Base-by-base conservation (phyloP, 1,139 yeast species). In the Hemisphaericaspora subhashii region DNA sequence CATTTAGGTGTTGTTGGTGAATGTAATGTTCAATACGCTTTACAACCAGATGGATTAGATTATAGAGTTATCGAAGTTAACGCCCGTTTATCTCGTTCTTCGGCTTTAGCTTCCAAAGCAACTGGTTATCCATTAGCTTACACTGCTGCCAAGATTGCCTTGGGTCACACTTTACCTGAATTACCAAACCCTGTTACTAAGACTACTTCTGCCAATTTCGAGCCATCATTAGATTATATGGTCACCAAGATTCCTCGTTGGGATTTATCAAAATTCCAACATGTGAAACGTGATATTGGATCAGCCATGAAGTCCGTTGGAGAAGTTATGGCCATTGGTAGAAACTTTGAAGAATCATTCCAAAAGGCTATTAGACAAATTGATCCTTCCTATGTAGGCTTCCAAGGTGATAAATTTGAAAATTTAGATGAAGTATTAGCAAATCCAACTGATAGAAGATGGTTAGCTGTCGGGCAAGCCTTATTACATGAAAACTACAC, bases 1-100 rank as follows among this genome's bases (percentile, higher is more conserved):
- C 98, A 92, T 59, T 76, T 92, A 60, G 98, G 98, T 58, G 98
- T 92, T 49, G 97, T 92, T 53, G 98, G 98, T 65, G 98, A 92
- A 72, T 92, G 98, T 80, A 92, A 92, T 62, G 96, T 94, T 51
- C 98, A 92, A 67, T 92, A 92, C 59, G 96, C 98, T 40, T 78
- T 92, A 54, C 94, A 90, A 60, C 96, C 98, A 22, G 92, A 88
- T 64, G 95, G 96, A 31, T 77, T 86, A 54, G 98, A 92, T 57
- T 92, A 86, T 72, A 81, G 98, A 66, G 96, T 92, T 49, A 92
- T 92, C 57, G 98, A 92, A 68, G 98, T 92, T 52, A 92, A 92
- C 60, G 98, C 98, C 35, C 84, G 98, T 69, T 77, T 92, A 54
- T 90, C 98, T 32, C 83, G 98, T 65, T 92, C 98, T 27, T 89